These are phyloP conservation scores for Yamadazyma diddensiae DNA, from an alignment of 1,139 yeast genomes.

Conservation along the genomic window DNA sequence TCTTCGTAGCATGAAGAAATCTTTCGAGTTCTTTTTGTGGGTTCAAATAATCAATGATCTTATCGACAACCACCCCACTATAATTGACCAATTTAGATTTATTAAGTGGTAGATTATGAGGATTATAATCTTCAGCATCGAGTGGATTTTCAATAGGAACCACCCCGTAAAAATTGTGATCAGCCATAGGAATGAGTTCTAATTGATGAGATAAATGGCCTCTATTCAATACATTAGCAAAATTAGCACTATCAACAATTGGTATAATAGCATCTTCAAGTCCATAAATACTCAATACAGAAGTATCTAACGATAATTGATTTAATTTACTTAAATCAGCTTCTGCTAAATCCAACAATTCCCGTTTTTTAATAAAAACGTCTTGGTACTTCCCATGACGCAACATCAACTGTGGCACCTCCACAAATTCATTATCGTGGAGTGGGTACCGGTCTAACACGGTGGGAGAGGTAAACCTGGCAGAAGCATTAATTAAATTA, in stretches of 20 bases:
- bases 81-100: constrained; percentile 50
- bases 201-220: constrained; percentile 54
- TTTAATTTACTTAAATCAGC: constrained; percentile 46
- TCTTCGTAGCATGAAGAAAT: constrained; percentile 38
- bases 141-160: constrained; percentile 27
- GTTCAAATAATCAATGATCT: constrained; percentile 50
- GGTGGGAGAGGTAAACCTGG: constrained; percentile 49
- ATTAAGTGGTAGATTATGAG: constrained; percentile 40
- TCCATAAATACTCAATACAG: constrained; percentile 73
- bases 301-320: constrained; percentile 43
- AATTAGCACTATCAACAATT: constrained; percentile 55
- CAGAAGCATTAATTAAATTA: constrained; percentile 66
- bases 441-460: constrained; percentile 35
- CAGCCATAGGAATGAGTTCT: constrained; percentile 62
- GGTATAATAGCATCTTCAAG: constrained; percentile 65
- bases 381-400: constrained; percentile 49
- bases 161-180: constrained; percentile 74
- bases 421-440: constrained; percentile 16
- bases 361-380: constrained; percentile 47
- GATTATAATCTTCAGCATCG: constrained; percentile 33
- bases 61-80: constrained; percentile 52
- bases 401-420: constrained; percentile 28
- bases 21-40: constrained; percentile 51
- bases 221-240: constrained; percentile 53
- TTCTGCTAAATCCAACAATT: constrained; percentile 51